Evolutionary conservation across 768 basidiomycete species (phyloP), one percentile per base, ranked within the genome.

Genomic region (Termitomyces sp.): DNA sequence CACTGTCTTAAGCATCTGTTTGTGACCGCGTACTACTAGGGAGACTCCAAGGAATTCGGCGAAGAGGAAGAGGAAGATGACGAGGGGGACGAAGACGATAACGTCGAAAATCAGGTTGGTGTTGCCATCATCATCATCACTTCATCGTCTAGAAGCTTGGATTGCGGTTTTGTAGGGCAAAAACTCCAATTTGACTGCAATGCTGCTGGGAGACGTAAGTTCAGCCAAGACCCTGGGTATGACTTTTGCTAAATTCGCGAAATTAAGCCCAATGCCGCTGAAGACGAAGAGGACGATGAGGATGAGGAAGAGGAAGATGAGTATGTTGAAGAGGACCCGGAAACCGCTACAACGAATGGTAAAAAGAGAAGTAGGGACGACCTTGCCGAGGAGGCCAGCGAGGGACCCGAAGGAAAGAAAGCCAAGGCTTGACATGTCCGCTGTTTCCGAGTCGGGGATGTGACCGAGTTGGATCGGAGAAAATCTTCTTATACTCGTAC

Each of bases 361-460:
- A 74, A 76, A 67, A 79, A 79, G 64, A 72, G 76, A 56, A 63
- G 62, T 9, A 69, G 72, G 54, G 70, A 74, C 18, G 72, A 77
- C 32, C 65, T 71, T 20, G 65, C 43, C 22, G 65, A 66, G 14
- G 72, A 68, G 40, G 68, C 61, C 30, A 58, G 32, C 34, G 65
- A 62, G 48, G 71, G 71, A 57, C 68, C 73, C 42, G 74, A 70
- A 52, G 61, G 67, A 37, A 77, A 79, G 71, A 77, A 78, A 64
- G 69, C 71, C 57, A 78, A 76, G 59, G 73, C 77, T 16, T 79
- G 68, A 71, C n/a, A n/a, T n/a, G 58, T 12, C 18, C 7, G 22
- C 3, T 1, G 16, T 5, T 16, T 22, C 14, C 6, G 27, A 8
- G 5, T 32, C 4, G 22, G 24, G 20, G 33, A 18, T 26, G 49